These are phyloP conservation scores for Thelonectria rubi DNA, from an alignment of 2,329 filamentous ascomycete genomes.

Conservation along the genomic window DNA sequence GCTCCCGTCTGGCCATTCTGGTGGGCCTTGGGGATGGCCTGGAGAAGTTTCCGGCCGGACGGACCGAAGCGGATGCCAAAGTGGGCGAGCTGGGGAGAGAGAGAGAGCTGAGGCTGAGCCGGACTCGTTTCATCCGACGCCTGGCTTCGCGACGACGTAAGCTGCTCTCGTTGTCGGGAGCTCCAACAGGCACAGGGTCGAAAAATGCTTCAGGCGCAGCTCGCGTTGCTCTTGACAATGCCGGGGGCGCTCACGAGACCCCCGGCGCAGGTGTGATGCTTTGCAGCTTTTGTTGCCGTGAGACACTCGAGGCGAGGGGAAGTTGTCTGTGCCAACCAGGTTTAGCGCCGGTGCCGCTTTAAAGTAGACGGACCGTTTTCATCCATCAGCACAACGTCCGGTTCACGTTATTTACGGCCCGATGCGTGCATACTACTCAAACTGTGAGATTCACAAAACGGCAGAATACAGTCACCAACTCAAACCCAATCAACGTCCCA, in stretches of 20 bases:
- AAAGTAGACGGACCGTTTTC: not conserved
- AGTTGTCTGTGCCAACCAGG: not conserved
- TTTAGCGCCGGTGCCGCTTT: conserved; percentile 13
- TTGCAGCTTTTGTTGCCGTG: conserved; percentile 8
- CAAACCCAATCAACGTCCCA: too few relatives aligned
- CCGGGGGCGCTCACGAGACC: conserved; percentile 21
- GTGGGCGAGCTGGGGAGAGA: conserved; percentile 1
- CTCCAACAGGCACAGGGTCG: not conserved
- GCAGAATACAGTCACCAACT: too few relatives aligned
- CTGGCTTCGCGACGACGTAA: not conserved
- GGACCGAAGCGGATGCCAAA: conserved; percentile 22
- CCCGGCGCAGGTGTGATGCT: conserved; percentile 1
- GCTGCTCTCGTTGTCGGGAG: not conserved
- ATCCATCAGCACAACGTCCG: not conserved
- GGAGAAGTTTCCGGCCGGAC: conserved; percentile 14
- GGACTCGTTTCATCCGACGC: conserved; percentile 18
- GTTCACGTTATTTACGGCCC: not conserved
- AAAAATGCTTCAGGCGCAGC: not conserved
- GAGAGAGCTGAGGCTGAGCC: conserved; percentile 1
- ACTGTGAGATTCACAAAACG: not conserved
- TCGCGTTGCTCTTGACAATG: conserved; percentile 26
- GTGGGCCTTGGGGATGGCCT: not conserved
- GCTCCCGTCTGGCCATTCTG: not conserved
- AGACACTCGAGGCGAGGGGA: conserved; percentile 7
- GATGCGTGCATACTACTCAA: not conserved